These are phyloP conservation scores for Sphagnum tenellum DNA, from an alignment of 225 moss, liverwort and hornwort genomes.

Conservation along the genomic window DNA sequence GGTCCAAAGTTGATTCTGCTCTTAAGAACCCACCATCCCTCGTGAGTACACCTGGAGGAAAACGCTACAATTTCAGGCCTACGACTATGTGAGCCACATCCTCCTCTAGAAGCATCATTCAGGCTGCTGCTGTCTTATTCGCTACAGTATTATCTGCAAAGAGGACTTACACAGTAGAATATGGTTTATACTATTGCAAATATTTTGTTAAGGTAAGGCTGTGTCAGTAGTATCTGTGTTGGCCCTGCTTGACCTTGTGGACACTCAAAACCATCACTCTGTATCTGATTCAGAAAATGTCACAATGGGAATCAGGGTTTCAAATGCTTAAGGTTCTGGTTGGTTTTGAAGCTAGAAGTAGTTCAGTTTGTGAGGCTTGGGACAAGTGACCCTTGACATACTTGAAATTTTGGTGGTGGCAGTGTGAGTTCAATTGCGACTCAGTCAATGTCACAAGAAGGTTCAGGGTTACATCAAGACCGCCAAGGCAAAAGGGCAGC, in stretches of 20 bases:
- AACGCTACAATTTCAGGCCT: slow-evolving; percentile 89
- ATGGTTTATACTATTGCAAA: too few relatives aligned
- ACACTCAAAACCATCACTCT: too few relatives aligned
- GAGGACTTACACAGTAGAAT: too few relatives aligned
- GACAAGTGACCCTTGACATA: slow-evolving; percentile 7
- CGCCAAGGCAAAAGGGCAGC: slow-evolving; percentile 43
- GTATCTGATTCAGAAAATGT: too few relatives aligned
- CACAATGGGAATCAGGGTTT: too few relatives aligned
- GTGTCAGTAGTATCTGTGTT: too few relatives aligned
- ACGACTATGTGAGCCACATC: slow-evolving; percentile 71
- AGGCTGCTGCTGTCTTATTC: not conserved
- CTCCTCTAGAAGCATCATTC: not conserved
- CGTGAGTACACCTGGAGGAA: slow-evolving; percentile 52
- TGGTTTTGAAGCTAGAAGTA: not conserved
- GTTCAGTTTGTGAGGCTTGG: too few relatives aligned
- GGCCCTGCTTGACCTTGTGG: not conserved
- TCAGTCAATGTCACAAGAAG: slow-evolving; percentile 51
- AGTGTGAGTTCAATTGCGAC: slow-evolving; percentile 83
- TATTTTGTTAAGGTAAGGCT: too few relatives aligned
- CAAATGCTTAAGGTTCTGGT: not conserved
- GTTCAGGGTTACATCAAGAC: slow-evolving; percentile 47
- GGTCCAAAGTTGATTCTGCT: slow-evolving; percentile 49
- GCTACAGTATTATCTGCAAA: not conserved
- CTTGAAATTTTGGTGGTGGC: slow-evolving; percentile 17
- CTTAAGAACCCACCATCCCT: slow-evolving; percentile 46